Evolutionary conservation across 306 rosid genomes (phyloP).

Genomic region (Potentilla sterilis): DNA sequence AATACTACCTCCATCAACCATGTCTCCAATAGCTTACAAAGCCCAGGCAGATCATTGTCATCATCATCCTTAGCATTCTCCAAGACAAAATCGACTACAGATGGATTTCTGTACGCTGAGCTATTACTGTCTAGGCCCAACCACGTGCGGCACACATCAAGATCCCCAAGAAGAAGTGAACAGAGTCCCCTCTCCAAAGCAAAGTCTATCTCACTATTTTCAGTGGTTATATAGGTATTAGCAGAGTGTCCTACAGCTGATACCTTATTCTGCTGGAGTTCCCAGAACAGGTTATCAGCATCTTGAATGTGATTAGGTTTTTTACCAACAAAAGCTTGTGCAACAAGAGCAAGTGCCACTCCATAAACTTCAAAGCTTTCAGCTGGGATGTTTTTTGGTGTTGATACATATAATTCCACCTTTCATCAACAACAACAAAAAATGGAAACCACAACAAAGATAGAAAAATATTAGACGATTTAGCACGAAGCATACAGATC

Average conservation of each 20-base stretch:
- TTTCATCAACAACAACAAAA: slow-evolving; percentile 27
- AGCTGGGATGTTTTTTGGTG: slow-evolving; percentile 92
- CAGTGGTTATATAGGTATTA: slow-evolving; percentile 46
- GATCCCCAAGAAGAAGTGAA: slow-evolving; percentile 91
- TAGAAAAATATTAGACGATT: slow-evolving; percentile 1
- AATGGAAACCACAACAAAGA: not conserved
- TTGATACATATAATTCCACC: slow-evolving; percentile 93
- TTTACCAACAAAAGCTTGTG: slow-evolving; percentile 80
- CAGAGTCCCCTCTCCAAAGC: slow-evolving; percentile 94
- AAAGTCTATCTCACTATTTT: slow-evolving; percentile 76
- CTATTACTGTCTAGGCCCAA: slow-evolving; percentile 71
- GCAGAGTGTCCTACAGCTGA: slow-evolving; percentile 45
- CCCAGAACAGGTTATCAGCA: slow-evolving; percentile 85
- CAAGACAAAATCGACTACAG: slow-evolving; percentile 69
- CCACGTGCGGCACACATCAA: slow-evolving; percentile 79
- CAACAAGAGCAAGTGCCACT: slow-evolving; percentile 95
- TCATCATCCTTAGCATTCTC: slow-evolving; percentile 74
- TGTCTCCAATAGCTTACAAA: slow-evolving; percentile 85
- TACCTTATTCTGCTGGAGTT: slow-evolving; percentile 85
- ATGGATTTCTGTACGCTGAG: slow-evolving; percentile 79
- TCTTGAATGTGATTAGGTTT: slow-evolving; percentile 89
- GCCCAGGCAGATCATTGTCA: slow-evolving; percentile 89
- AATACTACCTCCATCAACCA: slow-evolving; percentile 94
- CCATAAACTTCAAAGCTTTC: slow-evolving; percentile 97
- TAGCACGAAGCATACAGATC: not conserved